phyloP scores from a whole-genome alignment of 2,329 filamentous ascomycete genomes.

The Plenodomus tracheiphilus region DNA sequence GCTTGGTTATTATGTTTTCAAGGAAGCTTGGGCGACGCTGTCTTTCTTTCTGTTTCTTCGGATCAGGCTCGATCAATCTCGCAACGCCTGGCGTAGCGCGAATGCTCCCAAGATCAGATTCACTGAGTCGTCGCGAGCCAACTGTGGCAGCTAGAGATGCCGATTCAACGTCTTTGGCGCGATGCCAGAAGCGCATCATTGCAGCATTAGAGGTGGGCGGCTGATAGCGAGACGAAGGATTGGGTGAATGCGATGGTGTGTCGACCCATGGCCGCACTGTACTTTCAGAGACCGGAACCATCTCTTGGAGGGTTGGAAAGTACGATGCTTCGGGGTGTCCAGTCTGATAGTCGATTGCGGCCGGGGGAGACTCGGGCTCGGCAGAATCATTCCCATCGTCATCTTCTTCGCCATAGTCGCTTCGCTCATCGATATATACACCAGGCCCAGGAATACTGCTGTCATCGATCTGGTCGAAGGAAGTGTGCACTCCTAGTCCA shows the following conservation, averaged over 20 bases:
- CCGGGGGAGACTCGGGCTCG: constrained; percentile 41
- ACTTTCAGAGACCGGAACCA: constrained; percentile 20
- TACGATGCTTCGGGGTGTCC: constrained; percentile 34
- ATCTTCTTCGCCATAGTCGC: constrained; percentile 43
- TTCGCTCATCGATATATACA: constrained; percentile 45
- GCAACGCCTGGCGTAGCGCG: constrained; percentile 62
- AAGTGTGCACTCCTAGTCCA: constrained; percentile 37
- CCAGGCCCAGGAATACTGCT: constrained; percentile 56
- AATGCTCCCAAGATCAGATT: constrained; percentile 66
- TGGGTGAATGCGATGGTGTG: constrained; percentile 38
- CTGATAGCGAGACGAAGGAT: constrained; percentile 47
- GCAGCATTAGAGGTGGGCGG: constrained; percentile 59
- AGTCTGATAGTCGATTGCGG: constrained; percentile 33
- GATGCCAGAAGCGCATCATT: constrained; percentile 56
- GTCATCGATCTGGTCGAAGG: constrained; percentile 41
- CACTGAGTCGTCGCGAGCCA: constrained; percentile 67
- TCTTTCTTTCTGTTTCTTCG: constrained; percentile 42
- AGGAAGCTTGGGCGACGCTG: constrained; percentile 59
- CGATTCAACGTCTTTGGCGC: constrained; percentile 57
- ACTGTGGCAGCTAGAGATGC: constrained; percentile 67
- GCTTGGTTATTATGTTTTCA: constrained; percentile 47
- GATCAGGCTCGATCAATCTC: constrained; percentile 60
- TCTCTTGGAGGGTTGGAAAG: constrained; percentile 32
- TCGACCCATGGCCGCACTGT: constrained; percentile 56
- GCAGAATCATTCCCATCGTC: constrained; percentile 38